Percentiles rank a stretch among this genome's conserved stretches.
These are phyloP conservation scores for Populus hybrid DNA, from an alignment of 441 rosid genomes.

Conservation along the genomic window DNA sequence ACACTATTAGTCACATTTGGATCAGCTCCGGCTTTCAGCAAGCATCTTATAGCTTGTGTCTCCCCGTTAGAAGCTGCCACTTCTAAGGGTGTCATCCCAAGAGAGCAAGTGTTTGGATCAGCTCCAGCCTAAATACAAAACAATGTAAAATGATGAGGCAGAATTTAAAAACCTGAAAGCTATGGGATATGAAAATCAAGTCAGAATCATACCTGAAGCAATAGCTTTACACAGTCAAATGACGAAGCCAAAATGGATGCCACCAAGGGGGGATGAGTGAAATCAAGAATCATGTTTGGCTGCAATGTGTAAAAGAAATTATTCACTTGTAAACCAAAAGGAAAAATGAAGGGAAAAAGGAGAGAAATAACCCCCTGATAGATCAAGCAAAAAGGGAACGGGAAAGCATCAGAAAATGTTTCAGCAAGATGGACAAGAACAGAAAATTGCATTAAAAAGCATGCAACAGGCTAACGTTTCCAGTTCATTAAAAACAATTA, in stretches of 20 bases:
- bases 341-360: too few relatives aligned
- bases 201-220: slow-evolving; percentile 13
- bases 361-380: too few relatives aligned
- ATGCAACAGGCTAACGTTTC: too few relatives aligned
- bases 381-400: too few relatives aligned
- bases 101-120: slow-evolving; percentile 2
- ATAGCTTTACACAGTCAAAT: slow-evolving; percentile 14
- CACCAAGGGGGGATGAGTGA: slow-evolving; percentile 3
- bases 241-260: neutral
- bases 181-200: neutral
- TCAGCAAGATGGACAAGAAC: too few relatives aligned
- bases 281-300: slow-evolving; percentile 2
- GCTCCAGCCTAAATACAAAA: slow-evolving; percentile 6
- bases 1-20: slow-evolving; percentile 1
- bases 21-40: slow-evolving; percentile 4
- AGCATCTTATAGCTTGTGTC: slow-evolving; percentile 6
- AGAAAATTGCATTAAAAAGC: too few relatives aligned
- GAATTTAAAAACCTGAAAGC: too few relatives aligned
- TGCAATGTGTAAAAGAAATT: neutral
- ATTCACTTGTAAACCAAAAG: too few relatives aligned
- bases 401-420: too few relatives aligned
- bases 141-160: too few relatives aligned
- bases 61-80: neutral
- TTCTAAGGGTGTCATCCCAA: neutral
- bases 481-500: too few relatives aligned